Conservation (phyloP, 1,139 yeast genomes). For the Candida freyschussii region DNA sequence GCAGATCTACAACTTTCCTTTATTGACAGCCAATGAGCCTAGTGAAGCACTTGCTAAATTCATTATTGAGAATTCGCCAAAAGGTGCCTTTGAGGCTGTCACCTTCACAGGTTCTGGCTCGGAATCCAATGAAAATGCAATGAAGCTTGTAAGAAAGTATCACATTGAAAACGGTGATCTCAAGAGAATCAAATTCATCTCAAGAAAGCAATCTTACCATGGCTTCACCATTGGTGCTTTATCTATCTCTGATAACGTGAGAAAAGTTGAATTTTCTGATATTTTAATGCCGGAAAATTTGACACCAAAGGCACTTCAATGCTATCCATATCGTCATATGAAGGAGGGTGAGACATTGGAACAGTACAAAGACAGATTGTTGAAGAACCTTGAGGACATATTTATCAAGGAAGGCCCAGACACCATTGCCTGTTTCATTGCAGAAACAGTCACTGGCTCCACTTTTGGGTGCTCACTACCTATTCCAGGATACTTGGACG, state of each 20-base stretch:
- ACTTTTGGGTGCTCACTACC: conserved; percentile 55
- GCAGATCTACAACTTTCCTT: conserved; percentile 43
- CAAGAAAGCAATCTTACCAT: conserved; percentile 53
- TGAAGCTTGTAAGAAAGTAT: conserved; percentile 54
- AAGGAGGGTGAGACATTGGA: conserved; percentile 44
- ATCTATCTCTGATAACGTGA: conserved; percentile 41
- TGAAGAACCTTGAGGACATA: conserved; percentile 44
- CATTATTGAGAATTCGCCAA: conserved; percentile 48
- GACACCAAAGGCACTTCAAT: conserved; percentile 42
- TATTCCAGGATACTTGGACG: conserved; percentile 52
- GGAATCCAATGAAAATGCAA: conserved; percentile 55
- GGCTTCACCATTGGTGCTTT: conserved; percentile 55
- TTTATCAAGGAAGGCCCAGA: conserved; percentile 48
- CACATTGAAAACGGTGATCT: conserved; percentile 46
- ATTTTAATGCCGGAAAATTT: conserved; percentile 38
- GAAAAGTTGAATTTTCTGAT: conserved; percentile 39
- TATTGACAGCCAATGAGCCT: conserved; percentile 37
- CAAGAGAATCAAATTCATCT: conserved; percentile 45
- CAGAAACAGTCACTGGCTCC: conserved; percentile 56
- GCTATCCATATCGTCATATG: conserved; percentile 47
- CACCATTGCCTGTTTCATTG: conserved; percentile 48
- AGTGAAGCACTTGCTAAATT: conserved; percentile 51
- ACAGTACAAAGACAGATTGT: conserved; percentile 42
- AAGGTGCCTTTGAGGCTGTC: conserved; percentile 49
- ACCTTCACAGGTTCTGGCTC: conserved; percentile 58